Evolutionary conservation across 2,329 filamentous ascomycete species (phyloP), one percentile per base, ranked within the genome.

Genomic region (Epichloe amarillans): DNA sequence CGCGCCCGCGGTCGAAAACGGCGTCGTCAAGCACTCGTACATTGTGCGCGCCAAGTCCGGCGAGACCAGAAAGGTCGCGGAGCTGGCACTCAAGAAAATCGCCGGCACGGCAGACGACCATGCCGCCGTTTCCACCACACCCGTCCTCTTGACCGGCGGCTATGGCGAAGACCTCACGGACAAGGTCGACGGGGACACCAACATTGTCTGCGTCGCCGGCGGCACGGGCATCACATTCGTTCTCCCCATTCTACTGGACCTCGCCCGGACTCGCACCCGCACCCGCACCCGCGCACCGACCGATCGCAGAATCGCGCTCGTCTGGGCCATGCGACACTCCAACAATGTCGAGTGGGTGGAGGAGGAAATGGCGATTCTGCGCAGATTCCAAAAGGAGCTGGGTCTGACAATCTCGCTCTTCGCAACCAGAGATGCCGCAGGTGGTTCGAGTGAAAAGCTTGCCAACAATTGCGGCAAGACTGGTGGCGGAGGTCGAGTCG

Each of bases 321-420:
- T 84, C 51, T 86, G 83, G 83, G 75, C 77, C 2, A 69, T 86
- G 38, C 72, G 80, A 14, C 72, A 75, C 40, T 66, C 66, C 6
- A 61, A 64, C 6, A 77, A 85, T 54, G 62, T 78, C 15, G 66
- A 71, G 19, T 86, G 83, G 81, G 67, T 85, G 10, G 64, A 66
- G 26, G 59, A 67, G 5, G 83, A 86, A 60, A 64, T 86, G 11
- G 67, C 72, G 2, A 55, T 69, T 6, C 64, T 84, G 10, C 66
- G 65, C 4, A 66, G 66, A 41, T 54, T 55, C 8, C 56, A 57
- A 41, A 59, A 60, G 7, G 67, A 67, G 3, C 66, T 69, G 47
- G 62, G 69, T 4, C 66, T 84, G 47, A 68, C 67, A 11, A 69
- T 85, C 41, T 71, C 71, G 15, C 70, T 84, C 15, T 84, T 75